A percentile compares a stretch with the other conserved stretches of the same genome.
Conservation (phyloP, 768 basidiomycete genomes). For the Mycena latifolia region DNA sequence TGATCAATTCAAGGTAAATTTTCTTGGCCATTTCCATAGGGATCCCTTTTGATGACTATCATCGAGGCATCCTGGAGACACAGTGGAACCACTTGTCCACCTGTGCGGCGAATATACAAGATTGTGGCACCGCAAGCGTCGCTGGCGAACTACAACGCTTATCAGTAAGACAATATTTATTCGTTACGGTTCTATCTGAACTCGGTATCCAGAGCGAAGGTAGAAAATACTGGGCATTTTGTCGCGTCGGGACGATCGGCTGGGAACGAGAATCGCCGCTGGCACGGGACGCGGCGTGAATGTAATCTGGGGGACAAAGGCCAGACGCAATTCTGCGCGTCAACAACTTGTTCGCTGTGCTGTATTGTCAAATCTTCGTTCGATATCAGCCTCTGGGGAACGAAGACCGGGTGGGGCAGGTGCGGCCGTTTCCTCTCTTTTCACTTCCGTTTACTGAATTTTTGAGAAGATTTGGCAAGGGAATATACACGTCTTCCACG, state of each 20-base stretch:
- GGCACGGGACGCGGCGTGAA: slow-evolving; percentile 78
- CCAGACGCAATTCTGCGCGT: slow-evolving; percentile 66
- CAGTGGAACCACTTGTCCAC: slow-evolving; percentile 63
- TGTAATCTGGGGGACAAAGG: slow-evolving; percentile 77
- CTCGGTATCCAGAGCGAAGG: slow-evolving; percentile 54
- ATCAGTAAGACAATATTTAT: slow-evolving; percentile 56
- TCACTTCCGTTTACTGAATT: slow-evolving; percentile 2
- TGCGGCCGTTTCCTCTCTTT: slow-evolving; percentile 40
- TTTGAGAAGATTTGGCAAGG: slow-evolving; percentile 68
- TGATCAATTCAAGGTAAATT: slow-evolving; percentile 68
- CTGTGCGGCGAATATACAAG: slow-evolving; percentile 74
- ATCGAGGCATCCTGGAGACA: slow-evolving; percentile 72
- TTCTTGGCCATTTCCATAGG: not conserved
- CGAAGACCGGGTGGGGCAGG: slow-evolving; percentile 83
- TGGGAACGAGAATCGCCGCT: slow-evolving; percentile 81
- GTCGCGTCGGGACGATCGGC: slow-evolving; percentile 62
- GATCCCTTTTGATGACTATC: not conserved
- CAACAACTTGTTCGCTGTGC: slow-evolving; percentile 71
- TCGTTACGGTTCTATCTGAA: slow-evolving; percentile 2
- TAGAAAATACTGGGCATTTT: slow-evolving; percentile 74
- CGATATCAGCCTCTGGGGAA: slow-evolving; percentile 71
- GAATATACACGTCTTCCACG: slow-evolving; percentile 82
- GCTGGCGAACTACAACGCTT: slow-evolving; percentile 69
- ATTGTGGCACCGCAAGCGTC: slow-evolving; percentile 63
- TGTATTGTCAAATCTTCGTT: slow-evolving; percentile 74